Evolutionary conservation across 164 flowering plant genomes (phyloP).

Genomic region (Brasenia schreberi): DNA sequence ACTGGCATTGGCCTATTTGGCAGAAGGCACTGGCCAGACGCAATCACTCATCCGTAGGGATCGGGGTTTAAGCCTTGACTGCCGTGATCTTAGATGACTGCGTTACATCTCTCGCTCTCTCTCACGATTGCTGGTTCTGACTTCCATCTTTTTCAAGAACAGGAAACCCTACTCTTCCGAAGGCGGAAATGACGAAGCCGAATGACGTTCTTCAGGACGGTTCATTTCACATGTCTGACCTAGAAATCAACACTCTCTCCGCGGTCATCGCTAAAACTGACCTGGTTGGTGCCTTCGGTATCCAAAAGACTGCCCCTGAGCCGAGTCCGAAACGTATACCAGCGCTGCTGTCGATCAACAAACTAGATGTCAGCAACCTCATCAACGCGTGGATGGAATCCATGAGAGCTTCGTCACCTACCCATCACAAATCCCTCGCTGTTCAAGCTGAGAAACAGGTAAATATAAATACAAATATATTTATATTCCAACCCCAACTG

Average conservation of each 20-base stretch:
- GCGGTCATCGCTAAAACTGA: constrained; percentile 14
- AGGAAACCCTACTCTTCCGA: neutral
- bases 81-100: too few relatives aligned
- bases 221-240: constrained; percentile 13
- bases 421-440: constrained; percentile 28
- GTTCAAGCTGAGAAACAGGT: neutral
- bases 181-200: constrained; percentile 42
- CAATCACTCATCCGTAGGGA: too few relatives aligned
- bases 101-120: too few relatives aligned
- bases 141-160: neutral
- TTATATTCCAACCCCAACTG: neutral
- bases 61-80: too few relatives aligned
- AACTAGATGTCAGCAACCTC: constrained; percentile 26
- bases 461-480: too few relatives aligned
- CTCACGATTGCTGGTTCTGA: neutral
- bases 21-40: too few relatives aligned
- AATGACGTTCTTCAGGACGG: constrained; percentile 31
- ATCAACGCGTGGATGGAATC: constrained; percentile 48
- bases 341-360: constrained; percentile 8
- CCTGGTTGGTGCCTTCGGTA: neutral
- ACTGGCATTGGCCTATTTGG: too few relatives aligned
- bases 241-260: constrained; percentile 15
- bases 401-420: constrained; percentile 88
- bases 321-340: constrained; percentile 23
- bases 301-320: constrained; percentile 10